Conservation (phyloP, 805 yeast species). For the Zygotorulaspora florentina region DNA sequence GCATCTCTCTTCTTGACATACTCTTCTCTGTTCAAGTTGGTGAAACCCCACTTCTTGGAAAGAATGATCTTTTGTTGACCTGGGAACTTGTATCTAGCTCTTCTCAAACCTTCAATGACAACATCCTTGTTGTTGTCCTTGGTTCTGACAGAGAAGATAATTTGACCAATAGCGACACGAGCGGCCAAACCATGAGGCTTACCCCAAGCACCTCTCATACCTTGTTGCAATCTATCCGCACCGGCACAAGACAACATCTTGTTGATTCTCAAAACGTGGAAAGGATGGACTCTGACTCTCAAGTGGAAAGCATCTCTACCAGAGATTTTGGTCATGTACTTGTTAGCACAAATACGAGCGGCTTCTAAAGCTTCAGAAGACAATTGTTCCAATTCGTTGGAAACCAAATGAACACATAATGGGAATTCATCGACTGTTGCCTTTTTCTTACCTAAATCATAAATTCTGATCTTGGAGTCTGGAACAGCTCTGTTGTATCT, state of each 20-base stretch:
- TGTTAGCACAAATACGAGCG: slow-evolving; percentile 99
- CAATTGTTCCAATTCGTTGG: slow-evolving; percentile 98
- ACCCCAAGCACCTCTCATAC: slow-evolving; percentile 99
- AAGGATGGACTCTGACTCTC: slow-evolving; percentile 99
- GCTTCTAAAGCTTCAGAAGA: slow-evolving; percentile 99
- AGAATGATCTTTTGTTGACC: slow-evolving; percentile 99
- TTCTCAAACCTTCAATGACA: slow-evolving; percentile 98
- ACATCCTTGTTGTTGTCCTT: slow-evolving; percentile 97
- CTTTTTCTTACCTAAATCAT: slow-evolving; percentile 99
- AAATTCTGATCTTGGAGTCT: slow-evolving; percentile 98
- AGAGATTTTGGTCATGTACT: slow-evolving; percentile 94
- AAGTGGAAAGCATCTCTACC: slow-evolving; percentile 99
- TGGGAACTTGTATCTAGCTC: slow-evolving; percentile 99
- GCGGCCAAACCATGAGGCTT: slow-evolving; percentile 99
- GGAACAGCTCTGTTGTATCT: slow-evolving; percentile 99
- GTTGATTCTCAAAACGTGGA: slow-evolving; percentile 99
- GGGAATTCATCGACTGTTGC: slow-evolving; percentile 99
- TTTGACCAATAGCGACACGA: slow-evolving; percentile 98
- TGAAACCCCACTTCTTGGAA: slow-evolving; percentile 99
- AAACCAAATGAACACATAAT: slow-evolving; percentile 97
- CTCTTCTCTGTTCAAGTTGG: slow-evolving; percentile 96
- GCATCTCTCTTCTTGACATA: slow-evolving; percentile 90
- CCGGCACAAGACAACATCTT: slow-evolving; percentile 99
- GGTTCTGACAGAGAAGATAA: slow-evolving; percentile 96
- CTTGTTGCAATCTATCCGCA: slow-evolving; percentile 99